Base-by-base conservation (phyloP, 2,329 filamentous ascomycete species). In the Sporothrix euskadiensis region DNA sequence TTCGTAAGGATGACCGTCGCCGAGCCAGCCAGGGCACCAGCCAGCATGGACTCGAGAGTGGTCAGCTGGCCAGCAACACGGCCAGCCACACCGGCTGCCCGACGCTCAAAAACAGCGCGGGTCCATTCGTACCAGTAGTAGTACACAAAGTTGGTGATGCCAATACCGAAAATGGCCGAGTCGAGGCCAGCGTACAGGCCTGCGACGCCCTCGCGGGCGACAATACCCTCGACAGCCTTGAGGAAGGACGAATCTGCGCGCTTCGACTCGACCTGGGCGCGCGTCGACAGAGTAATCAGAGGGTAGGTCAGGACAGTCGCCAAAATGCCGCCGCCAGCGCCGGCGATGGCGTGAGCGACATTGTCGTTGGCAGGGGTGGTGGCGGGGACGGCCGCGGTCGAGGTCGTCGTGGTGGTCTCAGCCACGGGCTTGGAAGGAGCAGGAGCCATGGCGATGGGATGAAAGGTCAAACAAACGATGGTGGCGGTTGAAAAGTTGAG, bases 41-140 rank as follows among this genome's bases (percentile, higher is more conserved):
- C 95, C 74, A 97, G 91, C 92, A 99, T 99, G 77, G 91, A 92
- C 85, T 99, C 95, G 77, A 95, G 82, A 0, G 96, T 97, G 22
- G 93, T 96, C 81, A 99, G 91, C 81, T 94, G 94, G 83, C 89
- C 91, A 75, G 88, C 90, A 73, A 90, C 88, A 76, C 93, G 90
- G 47, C 70, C 73, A 57, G 78, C 47, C 10, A 22, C n/a, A 26
- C 89, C 90, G 73, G 87, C 82, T 63, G 94, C 94, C 10, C 94
- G 92, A 76, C 87, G 86, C 81, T 93, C 94, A 84, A 98, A 98
- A 81, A 92, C 92, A 69, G 91, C 88, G 74, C 94, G 91, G 76
- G 94, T 96, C 93, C 94, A 99, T 85, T 99, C 96, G 83, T 98
- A 99, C 95, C 93, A 99, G 87, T 98, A 99, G 85, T 99, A 99